These are phyloP conservation scores for Pascua sp. DNA, from an alignment of 1,284 basidiomycete species.

Conservation along the genomic window DNA sequence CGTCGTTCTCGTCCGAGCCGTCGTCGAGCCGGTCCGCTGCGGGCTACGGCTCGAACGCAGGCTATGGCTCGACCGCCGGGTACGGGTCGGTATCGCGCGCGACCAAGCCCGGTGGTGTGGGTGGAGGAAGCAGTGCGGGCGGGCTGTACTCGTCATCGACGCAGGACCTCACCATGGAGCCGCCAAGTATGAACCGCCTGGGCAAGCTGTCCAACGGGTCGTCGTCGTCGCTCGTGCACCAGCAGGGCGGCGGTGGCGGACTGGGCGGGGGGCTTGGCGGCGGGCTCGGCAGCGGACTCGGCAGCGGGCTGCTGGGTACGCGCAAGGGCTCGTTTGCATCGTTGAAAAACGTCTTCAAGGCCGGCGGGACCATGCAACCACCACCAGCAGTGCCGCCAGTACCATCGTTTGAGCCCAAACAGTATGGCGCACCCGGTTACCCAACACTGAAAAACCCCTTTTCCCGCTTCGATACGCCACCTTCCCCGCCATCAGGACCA, in stretches of 20 bases:
- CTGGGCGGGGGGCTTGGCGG: slow-evolving; percentile 1
- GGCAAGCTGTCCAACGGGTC: slow-evolving; percentile 46
- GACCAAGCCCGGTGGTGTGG: neutral
- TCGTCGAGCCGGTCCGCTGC: too few species aligned
- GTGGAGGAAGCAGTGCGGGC: neutral
- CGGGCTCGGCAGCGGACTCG: slow-evolving; percentile 9
- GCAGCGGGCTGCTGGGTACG: slow-evolving; percentile 49
- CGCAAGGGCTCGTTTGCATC: slow-evolving; percentile 81
- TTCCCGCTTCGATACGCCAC: slow-evolving; percentile 33
- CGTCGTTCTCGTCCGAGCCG: slow-evolving; percentile 26
- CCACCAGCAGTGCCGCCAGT: slow-evolving; percentile 34
- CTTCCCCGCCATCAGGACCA: slow-evolving; percentile 23
- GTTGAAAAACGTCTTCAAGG: slow-evolving; percentile 81
- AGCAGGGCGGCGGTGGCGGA: neutral
- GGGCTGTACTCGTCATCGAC: slow-evolving; percentile 9
- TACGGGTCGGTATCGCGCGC: neutral
- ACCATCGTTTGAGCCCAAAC: slow-evolving; percentile 26
- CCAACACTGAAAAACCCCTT: slow-evolving; percentile 48
- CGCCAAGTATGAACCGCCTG: slow-evolving; percentile 9
- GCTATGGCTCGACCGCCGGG: too few species aligned
- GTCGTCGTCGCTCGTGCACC: slow-evolving; percentile 48
- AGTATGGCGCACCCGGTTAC: slow-evolving; percentile 30
- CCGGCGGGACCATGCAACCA: slow-evolving; percentile 7
- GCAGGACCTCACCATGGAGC: slow-evolving; percentile 12
- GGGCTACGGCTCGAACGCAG: too few species aligned